Evolutionary conservation across 176 grass and related monocot species (phyloP).

Genomic region (Cocos nucifera): DNA sequence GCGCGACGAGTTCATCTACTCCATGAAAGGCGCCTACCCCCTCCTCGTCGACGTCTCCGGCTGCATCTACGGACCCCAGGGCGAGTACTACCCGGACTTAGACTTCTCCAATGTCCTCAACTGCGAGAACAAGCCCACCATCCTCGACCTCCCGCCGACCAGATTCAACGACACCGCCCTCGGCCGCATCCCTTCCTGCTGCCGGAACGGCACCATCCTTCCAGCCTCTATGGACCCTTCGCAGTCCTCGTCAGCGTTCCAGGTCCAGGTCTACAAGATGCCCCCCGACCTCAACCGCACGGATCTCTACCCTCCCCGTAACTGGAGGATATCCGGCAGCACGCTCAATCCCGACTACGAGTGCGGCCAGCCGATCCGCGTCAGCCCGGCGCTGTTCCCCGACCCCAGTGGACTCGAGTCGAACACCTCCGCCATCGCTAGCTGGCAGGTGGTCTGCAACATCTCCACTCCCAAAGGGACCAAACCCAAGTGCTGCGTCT

Average conservation of each 20-base stretch:
- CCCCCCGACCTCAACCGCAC: conserved; percentile 73
- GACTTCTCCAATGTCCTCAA: conserved; percentile 90
- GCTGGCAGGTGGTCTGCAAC: conserved; percentile 74
- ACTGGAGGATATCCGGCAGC: conserved; percentile 57
- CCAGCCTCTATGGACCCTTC: conserved; percentile 69
- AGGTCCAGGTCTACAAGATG: conserved; percentile 97
- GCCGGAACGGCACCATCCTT: conserved; percentile 87
- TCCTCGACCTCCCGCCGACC: conserved; percentile 63
- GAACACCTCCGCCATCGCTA: conserved; percentile 25
- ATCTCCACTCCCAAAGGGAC: conserved; percentile 13
- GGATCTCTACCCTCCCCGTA: conserved; percentile 50
- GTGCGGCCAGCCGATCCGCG: conserved; percentile 45
- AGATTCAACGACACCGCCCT: conserved; percentile 67
- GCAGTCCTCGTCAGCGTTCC: conserved; percentile 83
- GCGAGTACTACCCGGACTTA: conserved; percentile 43
- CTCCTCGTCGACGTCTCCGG: conserved; percentile 35
- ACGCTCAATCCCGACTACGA: conserved; percentile 63
- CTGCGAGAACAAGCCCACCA: conserved; percentile 48
- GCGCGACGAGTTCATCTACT: conserved; percentile 66
- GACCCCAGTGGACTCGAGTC: conserved; percentile 48
- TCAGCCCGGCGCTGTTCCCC: conserved; percentile 61
- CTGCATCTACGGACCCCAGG: conserved; percentile 54
- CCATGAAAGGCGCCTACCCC: conserved; percentile 66
- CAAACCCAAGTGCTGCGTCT: conserved; percentile 53
- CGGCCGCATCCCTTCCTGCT: conserved; percentile 55